Evolutionary conservation across 768 basidiomycete species (phyloP), one percentile per base, ranked within the genome.

Genomic region (Lentinula detonsa): DNA sequence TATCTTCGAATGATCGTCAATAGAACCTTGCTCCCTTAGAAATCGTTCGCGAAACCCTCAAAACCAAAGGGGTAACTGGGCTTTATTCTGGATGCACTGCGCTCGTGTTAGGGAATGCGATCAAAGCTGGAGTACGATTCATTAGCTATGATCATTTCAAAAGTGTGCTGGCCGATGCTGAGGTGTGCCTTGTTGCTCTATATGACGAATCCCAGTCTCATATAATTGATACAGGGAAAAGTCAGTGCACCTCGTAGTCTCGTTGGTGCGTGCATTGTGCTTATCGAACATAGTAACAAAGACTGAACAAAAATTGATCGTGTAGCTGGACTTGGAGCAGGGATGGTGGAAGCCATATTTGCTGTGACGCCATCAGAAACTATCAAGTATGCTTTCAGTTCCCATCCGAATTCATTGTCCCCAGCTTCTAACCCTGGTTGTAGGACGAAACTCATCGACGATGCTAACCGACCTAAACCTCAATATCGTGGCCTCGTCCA

Each of bases 281-380:
- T 39, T 31, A 31, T 63, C 37, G 50, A 55, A 18, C 37, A 18
- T 49, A 9, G 16, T n/a, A 21, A 33, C 11, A 33, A 15, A 11
- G 31, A 40, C 37, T 23, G 35, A 34, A 5, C 42, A 4, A 61
- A 5, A n/a, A 31, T n/a, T 40, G n/a, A n/a, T 43, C 55, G 28
- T 40, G 8, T 66, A 85, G 90, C 91, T 62, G 90, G 91, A 34
- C 75, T 92, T 10, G 88, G 89, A 34, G 96, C 96, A 2, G 96
- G 96, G 3, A 85, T 94, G 85, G 88, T 79, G 68, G 96, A 98
- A 72, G 93, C 96, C 0, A 71, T 98, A 21, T 85, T 98, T 60
- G 96, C 96, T 1, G 96, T 99, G 3, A 98, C 96, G 0, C 96
- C 96, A 2, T 95, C 93, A 11, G 96, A 99, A 72, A 98, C 96